Base-by-base conservation (phyloP, 495 filamentous ascomycete genomes). In the Tuber indicum region DNA sequence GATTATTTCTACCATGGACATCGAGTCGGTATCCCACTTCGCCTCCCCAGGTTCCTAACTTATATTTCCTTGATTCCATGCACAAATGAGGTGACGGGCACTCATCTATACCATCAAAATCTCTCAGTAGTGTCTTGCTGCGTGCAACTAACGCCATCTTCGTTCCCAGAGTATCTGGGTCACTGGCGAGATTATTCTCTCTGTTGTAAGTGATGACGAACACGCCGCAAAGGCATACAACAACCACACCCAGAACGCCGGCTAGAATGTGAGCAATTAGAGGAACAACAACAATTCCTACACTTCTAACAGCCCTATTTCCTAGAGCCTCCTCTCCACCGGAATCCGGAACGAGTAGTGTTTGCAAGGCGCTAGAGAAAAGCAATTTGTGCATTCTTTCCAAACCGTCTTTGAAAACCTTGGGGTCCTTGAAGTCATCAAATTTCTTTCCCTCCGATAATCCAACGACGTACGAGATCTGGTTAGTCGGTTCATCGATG, bases 221-320 rank as follows among this genome's bases (percentile, higher is more conserved):
- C 7, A 87, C 75, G 0, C 52, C 62, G 1, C 75, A 66, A 0
- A 82, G 78, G 3, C 85, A 75, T 10, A 83, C 19, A 0, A 82
- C 75, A 0, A 86, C 84, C 1, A 85, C 17, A 8, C 75, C 83
- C 1, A 88, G 82, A 8, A 85, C 78, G 0, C 46, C 81, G 75
- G 87, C 86, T 0, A 87, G 81, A 6, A 85, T 66, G 12, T 84
- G 79, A 1, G 86, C 79, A 73, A 88, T 84, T 1, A 84, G 16
- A 2, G 84, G 74, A 23, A 85, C 84, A 10, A 87, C 76, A 14
- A 85, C 73, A 10, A 49, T 84, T 78, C 32, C 80, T 62, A 4
- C 46, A 23, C 21, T 21, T 74, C 16, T 79, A 76, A 45, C 70
- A 10, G 5, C 73, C n/a, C 46, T 32, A 16, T 42, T 78, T 77